Conservation (phyloP, 2,329 filamentous ascomycete genomes). For the Pseudonectria foliicola region DNA sequence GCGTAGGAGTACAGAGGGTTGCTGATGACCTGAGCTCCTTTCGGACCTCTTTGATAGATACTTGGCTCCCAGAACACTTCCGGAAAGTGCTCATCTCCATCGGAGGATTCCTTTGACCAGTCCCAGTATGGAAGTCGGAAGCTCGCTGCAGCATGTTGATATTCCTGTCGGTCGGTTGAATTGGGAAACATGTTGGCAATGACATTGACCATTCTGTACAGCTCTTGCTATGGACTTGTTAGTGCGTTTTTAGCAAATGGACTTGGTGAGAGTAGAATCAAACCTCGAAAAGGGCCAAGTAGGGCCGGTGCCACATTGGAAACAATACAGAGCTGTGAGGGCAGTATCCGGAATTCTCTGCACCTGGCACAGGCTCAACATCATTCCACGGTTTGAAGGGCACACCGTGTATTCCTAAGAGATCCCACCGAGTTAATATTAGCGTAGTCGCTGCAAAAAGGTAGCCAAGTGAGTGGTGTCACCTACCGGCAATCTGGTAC, state of each 20-base stretch:
- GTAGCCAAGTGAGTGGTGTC: conserved; percentile 1
- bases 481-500: conserved; percentile 69
- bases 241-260: conserved; percentile 2
- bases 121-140: conserved; percentile 56
- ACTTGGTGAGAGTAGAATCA: conserved; percentile 1
- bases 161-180: conserved; percentile 37
- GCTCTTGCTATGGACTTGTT: conserved; percentile 27
- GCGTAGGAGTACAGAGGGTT: conserved; percentile 57
- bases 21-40: conserved; percentile 45
- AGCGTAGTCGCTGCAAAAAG: conserved; percentile 6
- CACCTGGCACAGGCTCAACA: conserved; percentile 42
- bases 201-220: conserved; percentile 27
- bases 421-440: not conserved
- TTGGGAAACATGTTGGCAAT: conserved; percentile 45
- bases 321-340: conserved; percentile 70
- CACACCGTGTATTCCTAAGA: conserved; percentile 69
- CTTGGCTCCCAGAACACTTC: conserved; percentile 38
- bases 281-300: conserved; percentile 58
- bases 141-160: conserved; percentile 41
- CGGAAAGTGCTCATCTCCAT: conserved; percentile 41
- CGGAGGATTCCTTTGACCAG: conserved; percentile 44
- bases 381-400: conserved; percentile 53
- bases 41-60: conserved; percentile 49
- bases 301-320: conserved; percentile 77
- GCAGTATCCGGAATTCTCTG: conserved; percentile 62